phyloP scores from a whole-genome alignment of 352 stramenopile species.

The Aphanomyces cochlioides region DNA sequence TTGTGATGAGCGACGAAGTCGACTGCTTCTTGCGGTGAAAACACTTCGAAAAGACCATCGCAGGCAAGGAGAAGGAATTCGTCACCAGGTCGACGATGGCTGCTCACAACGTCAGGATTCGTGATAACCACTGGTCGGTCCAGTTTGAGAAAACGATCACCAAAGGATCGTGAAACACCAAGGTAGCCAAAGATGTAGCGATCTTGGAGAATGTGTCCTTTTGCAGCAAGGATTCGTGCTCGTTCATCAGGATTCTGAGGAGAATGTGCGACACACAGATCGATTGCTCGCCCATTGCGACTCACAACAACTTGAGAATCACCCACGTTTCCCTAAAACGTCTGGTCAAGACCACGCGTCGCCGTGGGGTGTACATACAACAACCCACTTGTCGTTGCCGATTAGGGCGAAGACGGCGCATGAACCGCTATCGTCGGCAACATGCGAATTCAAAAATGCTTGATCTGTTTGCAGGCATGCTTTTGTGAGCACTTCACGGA shows the following conservation, averaged over 20 bases:
- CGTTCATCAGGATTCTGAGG: constrained; percentile 64
- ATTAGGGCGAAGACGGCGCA: constrained; percentile 65
- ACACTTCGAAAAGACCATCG: constrained; percentile 84
- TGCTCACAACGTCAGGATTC: constrained; percentile 55
- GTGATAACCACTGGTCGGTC: constrained; percentile 79
- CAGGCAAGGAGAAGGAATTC: constrained; percentile 81
- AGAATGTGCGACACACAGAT: constrained; percentile 67
- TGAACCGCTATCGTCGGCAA: constrained; percentile 57
- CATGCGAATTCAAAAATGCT: constrained; percentile 61
- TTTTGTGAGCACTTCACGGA: constrained; percentile 37
- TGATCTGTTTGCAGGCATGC: constrained; percentile 65
- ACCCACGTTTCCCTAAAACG: constrained; percentile 63
- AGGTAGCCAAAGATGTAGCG: constrained; percentile 85
- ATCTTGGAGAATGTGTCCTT: constrained; percentile 77
- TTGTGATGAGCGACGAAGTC: constrained; percentile 78
- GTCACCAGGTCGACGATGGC: constrained; percentile 51
- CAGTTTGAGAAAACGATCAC: constrained; percentile 84
- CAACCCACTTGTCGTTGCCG: constrained; percentile 31
- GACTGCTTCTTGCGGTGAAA: constrained; percentile 72
- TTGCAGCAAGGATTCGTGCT: constrained; percentile 72
- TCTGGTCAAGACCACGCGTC: constrained; percentile 28
- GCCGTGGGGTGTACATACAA: constrained; percentile 2
- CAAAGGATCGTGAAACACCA: constrained; percentile 75
- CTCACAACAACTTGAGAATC: constrained; percentile 80
- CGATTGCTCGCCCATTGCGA: constrained; percentile 47